Evolutionary conservation across 2,329 filamentous ascomycete species (phyloP).

Genomic region (Arthrobotrys pseudoclavata): DNA sequence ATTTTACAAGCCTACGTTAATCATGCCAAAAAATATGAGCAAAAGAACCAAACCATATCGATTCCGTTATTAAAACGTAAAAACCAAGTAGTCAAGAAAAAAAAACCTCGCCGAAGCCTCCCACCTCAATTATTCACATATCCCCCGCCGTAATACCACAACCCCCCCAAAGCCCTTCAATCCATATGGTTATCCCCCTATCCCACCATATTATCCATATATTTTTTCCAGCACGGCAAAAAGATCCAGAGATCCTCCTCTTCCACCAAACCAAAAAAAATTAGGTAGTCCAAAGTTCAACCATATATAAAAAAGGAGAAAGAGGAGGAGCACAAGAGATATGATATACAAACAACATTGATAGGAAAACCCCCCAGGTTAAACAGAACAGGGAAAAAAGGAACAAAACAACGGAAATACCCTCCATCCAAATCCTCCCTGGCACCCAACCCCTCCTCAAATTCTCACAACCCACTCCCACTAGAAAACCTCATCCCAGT

Average conservation of each 20-base stretch:
- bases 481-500: conserved; percentile 45
- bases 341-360: conserved; percentile 37
- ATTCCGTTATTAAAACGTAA: conserved; percentile 54
- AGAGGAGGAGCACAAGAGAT: neutral
- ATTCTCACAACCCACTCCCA: neutral
- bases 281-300: neutral
- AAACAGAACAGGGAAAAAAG: neutral
- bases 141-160: neutral
- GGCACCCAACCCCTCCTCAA: neutral
- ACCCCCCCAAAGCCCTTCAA: neutral
- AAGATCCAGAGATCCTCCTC: neutral
- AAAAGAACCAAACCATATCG: conserved; percentile 12
- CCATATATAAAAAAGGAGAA: neutral
- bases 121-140: neutral
- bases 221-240: neutral
- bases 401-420: neutral
- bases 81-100: conserved; percentile 14
- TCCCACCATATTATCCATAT: neutral
- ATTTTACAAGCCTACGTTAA: neutral
- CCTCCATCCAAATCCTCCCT: neutral
- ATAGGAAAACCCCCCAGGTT: neutral
- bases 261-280: neutral
- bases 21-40: neutral
- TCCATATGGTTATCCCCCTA: neutral
- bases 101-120: neutral